Evolutionary conservation across 495 filamentous ascomycete species (phyloP).

Genomic region (Hyaloscypha hepaticicola): DNA sequence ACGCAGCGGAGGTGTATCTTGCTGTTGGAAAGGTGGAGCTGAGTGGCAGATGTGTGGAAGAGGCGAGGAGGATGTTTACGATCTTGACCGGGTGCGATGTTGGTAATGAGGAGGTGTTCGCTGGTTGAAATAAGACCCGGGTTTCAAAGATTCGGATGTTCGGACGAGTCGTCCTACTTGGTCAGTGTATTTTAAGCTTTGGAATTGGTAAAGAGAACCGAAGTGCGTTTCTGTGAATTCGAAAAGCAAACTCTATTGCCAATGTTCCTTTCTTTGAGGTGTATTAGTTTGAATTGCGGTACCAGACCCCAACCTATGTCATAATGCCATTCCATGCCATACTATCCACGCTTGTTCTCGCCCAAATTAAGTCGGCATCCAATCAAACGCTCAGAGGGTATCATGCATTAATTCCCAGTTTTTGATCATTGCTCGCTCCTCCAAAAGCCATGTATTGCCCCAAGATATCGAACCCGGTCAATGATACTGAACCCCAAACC

Average conservation of each 20-base stretch:
- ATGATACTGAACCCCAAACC: too few relatives aligned
- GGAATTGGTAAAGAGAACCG: too few relatives aligned
- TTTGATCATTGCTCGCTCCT: neutral
- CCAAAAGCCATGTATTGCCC: neutral
- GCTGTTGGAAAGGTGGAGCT: conserved; percentile 34
- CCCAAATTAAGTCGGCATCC: neutral
- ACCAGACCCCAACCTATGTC: neutral
- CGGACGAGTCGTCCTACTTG: too few relatives aligned
- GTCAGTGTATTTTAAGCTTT: too few relatives aligned
- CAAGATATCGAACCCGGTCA: neutral
- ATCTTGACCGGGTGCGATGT: conserved; percentile 42
- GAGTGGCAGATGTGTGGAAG: conserved; percentile 31
- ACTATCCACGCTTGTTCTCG: neutral
- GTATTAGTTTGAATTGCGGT: neutral
- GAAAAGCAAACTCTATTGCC: neutral
- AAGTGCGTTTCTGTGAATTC: too few relatives aligned
- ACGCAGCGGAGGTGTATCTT: conserved; percentile 37
- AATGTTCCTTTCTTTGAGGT: neutral
- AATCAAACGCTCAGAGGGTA: neutral
- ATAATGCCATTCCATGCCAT: neutral
- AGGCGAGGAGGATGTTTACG: conserved; percentile 39
- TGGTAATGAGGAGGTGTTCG: conserved; percentile 31
- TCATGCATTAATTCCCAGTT: neutral
- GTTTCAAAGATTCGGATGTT: too few relatives aligned
- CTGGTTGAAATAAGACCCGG: conserved; percentile 7